phyloP scores from a whole-genome alignment of 495 filamentous ascomycete species.

The Choiromyces venosus region DNA sequence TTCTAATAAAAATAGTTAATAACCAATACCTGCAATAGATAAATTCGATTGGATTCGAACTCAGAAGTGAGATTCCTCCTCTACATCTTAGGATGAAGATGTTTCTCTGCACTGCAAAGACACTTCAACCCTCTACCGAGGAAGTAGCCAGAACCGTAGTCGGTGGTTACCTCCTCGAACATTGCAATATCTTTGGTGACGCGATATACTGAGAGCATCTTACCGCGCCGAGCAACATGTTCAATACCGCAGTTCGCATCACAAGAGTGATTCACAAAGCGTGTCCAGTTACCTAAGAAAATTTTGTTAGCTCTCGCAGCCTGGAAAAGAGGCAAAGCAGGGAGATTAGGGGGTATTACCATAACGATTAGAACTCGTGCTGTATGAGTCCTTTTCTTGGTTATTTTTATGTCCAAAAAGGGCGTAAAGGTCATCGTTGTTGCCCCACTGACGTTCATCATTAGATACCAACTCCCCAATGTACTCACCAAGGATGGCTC shows the following conservation, averaged over 20 bases:
- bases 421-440: slow-evolving; percentile 4
- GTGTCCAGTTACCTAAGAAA: slow-evolving; percentile 27
- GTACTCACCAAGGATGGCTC: slow-evolving; percentile 26
- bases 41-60: neutral
- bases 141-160: slow-evolving; percentile 37
- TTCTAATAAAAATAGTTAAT: too few species aligned
- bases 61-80: neutral
- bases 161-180: slow-evolving; percentile 37
- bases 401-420: slow-evolving; percentile 10
- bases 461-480: slow-evolving; percentile 10
- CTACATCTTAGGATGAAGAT: slow-evolving; percentile 11
- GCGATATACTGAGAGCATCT: slow-evolving; percentile 14
- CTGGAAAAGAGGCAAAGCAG: neutral
- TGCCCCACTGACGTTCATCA: too few species aligned
- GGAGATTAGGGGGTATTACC: slow-evolving; percentile 13
- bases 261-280: slow-evolving; percentile 26
- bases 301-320: neutral
- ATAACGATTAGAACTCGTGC: slow-evolving; percentile 18
- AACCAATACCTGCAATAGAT: neutral
- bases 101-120: slow-evolving; percentile 14
- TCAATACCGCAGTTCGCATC: slow-evolving; percentile 19
- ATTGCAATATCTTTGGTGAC: slow-evolving; percentile 14
- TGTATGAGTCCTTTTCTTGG: neutral
- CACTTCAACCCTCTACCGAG: neutral
- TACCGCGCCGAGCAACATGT: slow-evolving; percentile 15